These are phyloP conservation scores for Alternaria metachromatica DNA, from an alignment of 2,329 filamentous ascomycete genomes.

Conservation along the genomic window DNA sequence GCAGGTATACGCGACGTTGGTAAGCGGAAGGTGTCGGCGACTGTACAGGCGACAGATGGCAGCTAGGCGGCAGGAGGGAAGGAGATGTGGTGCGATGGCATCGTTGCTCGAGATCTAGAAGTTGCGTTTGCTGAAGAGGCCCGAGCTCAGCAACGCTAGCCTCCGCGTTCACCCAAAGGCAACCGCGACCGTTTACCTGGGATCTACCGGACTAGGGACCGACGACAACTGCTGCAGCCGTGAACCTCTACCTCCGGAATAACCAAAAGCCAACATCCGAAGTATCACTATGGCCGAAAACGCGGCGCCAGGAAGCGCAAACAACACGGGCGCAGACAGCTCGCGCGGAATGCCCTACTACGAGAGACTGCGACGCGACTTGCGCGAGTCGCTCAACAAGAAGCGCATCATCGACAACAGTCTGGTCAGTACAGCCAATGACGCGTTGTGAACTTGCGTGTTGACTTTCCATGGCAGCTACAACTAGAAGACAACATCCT, in stretches of 20 bases:
- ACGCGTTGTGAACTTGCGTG: conserved; percentile 5
- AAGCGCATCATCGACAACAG: conserved; percentile 68
- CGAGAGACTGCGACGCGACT: conserved; percentile 71
- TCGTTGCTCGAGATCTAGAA: conserved; percentile 11
- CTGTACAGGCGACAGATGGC: neutral
- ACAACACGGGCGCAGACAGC: conserved; percentile 52
- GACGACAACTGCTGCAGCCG: neutral
- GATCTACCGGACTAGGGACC: conserved; percentile 7
- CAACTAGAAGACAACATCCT: conserved; percentile 80
- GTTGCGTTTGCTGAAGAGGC: conserved; percentile 24
- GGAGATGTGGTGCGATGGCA: conserved; percentile 4
- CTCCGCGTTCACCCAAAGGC: conserved; percentile 22
- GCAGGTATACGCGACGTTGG: conserved; percentile 3
- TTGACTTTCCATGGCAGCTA: conserved; percentile 51
- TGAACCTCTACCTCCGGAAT: neutral
- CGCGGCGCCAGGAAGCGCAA: conserved; percentile 47
- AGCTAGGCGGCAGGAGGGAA: neutral
- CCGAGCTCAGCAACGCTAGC: conserved; percentile 24
- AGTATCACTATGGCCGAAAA: conserved; percentile 57
- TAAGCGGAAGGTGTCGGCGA: neutral
- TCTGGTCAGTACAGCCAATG: conserved; percentile 54
- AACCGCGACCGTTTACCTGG: conserved; percentile 11
- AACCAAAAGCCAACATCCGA: neutral
- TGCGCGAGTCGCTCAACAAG: conserved; percentile 71
- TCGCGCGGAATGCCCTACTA: conserved; percentile 69